A percentile compares a stretch with the other conserved stretches of the same genome.
phyloP scores from a whole-genome alignment of 2,329 filamentous ascomycete species.

The Exophiala sp. region DNA sequence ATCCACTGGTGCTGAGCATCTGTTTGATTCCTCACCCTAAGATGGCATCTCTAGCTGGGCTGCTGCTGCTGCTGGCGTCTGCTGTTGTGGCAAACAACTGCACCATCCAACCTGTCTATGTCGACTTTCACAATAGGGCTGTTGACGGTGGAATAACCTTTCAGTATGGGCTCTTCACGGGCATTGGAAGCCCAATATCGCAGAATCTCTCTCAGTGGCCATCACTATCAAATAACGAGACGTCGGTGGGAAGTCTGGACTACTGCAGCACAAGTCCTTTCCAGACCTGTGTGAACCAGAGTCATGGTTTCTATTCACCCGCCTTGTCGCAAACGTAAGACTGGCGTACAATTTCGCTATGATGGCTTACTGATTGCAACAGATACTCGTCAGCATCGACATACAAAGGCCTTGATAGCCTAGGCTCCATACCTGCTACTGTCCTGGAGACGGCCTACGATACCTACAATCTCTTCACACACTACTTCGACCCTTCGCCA shows the following conservation, averaged over 20 bases:
- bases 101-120: constrained; percentile 37
- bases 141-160: constrained; percentile 39
- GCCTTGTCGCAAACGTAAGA: constrained; percentile 22
- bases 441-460: constrained; percentile 34
- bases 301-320: constrained; percentile 23
- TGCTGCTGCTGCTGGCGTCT: constrained; percentile 5
- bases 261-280: constrained; percentile 38
- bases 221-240: constrained; percentile 42
- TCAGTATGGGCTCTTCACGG: constrained; percentile 46
- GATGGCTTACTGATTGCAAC: constrained; percentile 24
- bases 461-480: constrained; percentile 25
- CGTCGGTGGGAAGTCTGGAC: constrained; percentile 35
- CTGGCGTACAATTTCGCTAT: constrained; percentile 24
- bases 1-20: not conserved
- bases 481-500: constrained; percentile 28
- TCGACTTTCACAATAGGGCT: constrained; percentile 43
- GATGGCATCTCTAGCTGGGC: constrained; percentile 13
- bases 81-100: constrained; percentile 14
- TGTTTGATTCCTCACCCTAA: not conserved
- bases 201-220: constrained; percentile 47
- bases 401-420: constrained; percentile 29
- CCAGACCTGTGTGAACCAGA: constrained; percentile 14
- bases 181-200: constrained; percentile 38
- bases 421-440: constrained; percentile 34
- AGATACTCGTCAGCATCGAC: constrained; percentile 16